Base-by-base conservation (phyloP, 169 alveolate genomes). In the Plasmodium chabaudi region DNA sequence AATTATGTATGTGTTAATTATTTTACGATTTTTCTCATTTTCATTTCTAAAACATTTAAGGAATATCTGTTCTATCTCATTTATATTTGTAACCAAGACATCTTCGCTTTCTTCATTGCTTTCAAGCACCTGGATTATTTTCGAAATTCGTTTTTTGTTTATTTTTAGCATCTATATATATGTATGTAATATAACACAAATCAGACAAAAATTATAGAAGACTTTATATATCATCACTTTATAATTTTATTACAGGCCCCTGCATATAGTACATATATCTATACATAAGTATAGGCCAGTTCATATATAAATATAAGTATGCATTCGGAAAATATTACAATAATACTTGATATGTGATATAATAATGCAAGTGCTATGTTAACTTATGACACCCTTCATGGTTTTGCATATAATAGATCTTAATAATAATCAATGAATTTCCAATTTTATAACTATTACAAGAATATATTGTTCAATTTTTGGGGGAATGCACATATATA, bases 61-160 rank as follows among this genome's bases (percentile, higher is more conserved):
- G 75, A 77, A 77, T 61, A 77, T 77, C 34, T 77, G 88, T n/a
- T 77, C 88, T 51, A 77, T 53, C 39, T 77, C 88, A 39, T 63
- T 77, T 67, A 77, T 77, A 44, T 49, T 17, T 21, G 57, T 53
- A 56, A 23, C 27, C 23, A 77, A 46, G 10, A 13, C 65, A 46
- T 77, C 44, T 49, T 77, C 88, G 46, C 53, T 73, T 72, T 72
- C 72, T 49, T 77, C 88, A 39, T 77, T 64, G 27, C 27, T 64
- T 51, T 77, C 88, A 25, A 77, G 88, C 4, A 77, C 39, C 56
- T 77, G 63, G 17, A 77, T 77, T n/a, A 53, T 53, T 64, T 77
- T 77, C 15, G 25, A 59, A 57, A 77, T 64, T 13, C 60, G 42
- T 12, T 53, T 63, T 53, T 77, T 77, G 51, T 64, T 63, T 9